phyloP scores from a whole-genome alignment of 2,329 filamentous ascomycete genomes.

The Ascochyta koolunga region DNA sequence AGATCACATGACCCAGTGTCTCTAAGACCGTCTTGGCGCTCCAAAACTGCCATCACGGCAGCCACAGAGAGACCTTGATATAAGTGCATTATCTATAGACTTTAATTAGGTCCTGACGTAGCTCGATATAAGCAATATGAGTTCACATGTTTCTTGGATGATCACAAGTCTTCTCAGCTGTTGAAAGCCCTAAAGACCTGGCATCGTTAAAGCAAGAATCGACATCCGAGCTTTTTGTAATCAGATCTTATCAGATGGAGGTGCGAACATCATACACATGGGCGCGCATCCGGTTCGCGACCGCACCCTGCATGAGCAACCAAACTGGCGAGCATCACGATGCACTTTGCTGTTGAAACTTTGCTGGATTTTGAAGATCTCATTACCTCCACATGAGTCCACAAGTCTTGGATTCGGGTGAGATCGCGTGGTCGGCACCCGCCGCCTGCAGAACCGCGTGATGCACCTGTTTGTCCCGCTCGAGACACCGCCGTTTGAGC shows the following conservation, averaged over 20 bases:
- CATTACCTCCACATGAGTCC: not conserved
- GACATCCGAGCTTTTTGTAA: no score
- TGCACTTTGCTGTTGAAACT: not conserved
- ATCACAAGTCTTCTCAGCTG: no score
- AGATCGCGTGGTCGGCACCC: not conserved
- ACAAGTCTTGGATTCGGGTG: not conserved
- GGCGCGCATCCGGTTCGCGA: not conserved
- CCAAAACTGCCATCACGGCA: no score
- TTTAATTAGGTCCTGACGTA: no score
- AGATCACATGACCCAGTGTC: slow-evolving; percentile 24
- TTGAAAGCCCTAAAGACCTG: no score
- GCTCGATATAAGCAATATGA: no score
- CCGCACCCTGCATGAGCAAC: slow-evolving; percentile 4
- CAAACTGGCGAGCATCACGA: not conserved
- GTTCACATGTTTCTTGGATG: no score
- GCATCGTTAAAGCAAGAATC: no score
- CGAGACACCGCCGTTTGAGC: not conserved
- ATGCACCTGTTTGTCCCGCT: slow-evolving; percentile 11
- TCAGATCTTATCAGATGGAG: slow-evolving; percentile 14
- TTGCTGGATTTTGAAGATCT: not conserved
- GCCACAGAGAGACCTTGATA: no score
- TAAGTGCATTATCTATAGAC: no score
- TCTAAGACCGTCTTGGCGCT: slow-evolving; percentile 21
- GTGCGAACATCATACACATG: slow-evolving; percentile 7
- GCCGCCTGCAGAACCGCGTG: slow-evolving; percentile 11